Conservation (phyloP, 2,329 filamentous ascomycete genomes). For the Xylaria sp. region DNA sequence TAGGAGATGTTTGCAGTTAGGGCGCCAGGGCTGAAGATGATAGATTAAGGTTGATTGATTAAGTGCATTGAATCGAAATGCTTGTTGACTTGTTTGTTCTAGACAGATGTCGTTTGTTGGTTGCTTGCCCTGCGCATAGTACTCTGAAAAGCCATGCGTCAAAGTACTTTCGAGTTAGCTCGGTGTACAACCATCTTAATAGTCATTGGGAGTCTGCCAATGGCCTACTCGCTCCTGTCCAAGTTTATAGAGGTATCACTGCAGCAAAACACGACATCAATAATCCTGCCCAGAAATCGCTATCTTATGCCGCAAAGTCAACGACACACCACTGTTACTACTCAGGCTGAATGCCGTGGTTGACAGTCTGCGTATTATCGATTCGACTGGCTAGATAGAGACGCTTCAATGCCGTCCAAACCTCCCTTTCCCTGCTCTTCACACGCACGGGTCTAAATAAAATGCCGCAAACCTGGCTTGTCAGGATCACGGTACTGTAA, state of each 20-base stretch:
- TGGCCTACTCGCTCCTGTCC: neutral
- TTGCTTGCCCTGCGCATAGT: neutral
- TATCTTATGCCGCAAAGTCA: constrained; percentile 10
- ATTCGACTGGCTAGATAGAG: neutral
- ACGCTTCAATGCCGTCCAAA: neutral
- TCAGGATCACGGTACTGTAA: neutral
- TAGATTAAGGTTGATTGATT: neutral
- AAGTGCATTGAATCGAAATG: neutral
- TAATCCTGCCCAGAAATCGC: neutral
- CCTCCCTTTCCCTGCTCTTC: neutral
- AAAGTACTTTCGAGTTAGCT: neutral
- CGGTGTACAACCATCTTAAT: neutral
- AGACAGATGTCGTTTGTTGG: neutral
- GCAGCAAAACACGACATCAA: neutral
- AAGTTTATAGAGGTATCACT: neutral
- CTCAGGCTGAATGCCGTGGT: constrained; percentile 19
- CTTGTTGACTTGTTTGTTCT: neutral
- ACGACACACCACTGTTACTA: neutral
- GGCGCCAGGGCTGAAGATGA: neutral
- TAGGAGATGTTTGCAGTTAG: neutral
- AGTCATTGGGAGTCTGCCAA: no score
- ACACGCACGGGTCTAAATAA: constrained; percentile 11
- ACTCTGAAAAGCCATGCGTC: neutral
- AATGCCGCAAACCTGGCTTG: constrained; percentile 22
- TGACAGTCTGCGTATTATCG: no score